Evolutionary conservation across 140 eudicot species (phyloP).

Genomic region (Flaveria floridana): DNA sequence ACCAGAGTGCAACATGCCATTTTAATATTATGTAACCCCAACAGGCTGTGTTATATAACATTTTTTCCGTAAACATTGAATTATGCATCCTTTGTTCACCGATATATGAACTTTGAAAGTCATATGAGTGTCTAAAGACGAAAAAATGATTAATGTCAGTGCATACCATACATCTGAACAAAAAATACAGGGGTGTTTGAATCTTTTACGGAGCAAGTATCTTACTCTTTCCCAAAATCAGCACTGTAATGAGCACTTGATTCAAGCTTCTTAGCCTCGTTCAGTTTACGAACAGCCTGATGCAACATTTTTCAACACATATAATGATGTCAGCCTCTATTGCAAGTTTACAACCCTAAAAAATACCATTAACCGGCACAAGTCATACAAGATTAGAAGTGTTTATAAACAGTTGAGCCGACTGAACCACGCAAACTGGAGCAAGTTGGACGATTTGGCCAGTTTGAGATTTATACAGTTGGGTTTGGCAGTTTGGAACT

Average conservation of each 20-base stretch:
- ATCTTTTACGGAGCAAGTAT: conserved; percentile 30
- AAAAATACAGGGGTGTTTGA: background rate
- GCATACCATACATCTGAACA: conserved; percentile 22
- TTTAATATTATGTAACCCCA: background rate
- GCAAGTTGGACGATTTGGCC: background rate
- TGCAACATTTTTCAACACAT: conserved; percentile 20
- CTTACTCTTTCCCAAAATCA: conserved; percentile 87
- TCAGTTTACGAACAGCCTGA: conserved; percentile 95
- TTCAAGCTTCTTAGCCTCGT: conserved; percentile 97
- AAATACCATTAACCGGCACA: background rate
- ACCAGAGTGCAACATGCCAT: no score
- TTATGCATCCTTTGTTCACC: background rate
- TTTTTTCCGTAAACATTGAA: background rate
- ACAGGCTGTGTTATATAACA: background rate
- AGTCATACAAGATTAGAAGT: background rate
- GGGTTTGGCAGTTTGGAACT: background rate
- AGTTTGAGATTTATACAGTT: background rate
- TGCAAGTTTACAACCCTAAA: background rate
- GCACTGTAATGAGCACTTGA: conserved; percentile 87
- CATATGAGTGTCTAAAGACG: background rate
- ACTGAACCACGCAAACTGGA: background rate
- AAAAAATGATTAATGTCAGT: background rate
- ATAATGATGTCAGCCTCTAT: background rate
- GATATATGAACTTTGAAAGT: background rate
- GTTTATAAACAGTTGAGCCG: background rate